These are phyloP conservation scores for Tephrocybe sp. DNA, from an alignment of 768 basidiomycete species.

Conservation along the genomic window DNA sequence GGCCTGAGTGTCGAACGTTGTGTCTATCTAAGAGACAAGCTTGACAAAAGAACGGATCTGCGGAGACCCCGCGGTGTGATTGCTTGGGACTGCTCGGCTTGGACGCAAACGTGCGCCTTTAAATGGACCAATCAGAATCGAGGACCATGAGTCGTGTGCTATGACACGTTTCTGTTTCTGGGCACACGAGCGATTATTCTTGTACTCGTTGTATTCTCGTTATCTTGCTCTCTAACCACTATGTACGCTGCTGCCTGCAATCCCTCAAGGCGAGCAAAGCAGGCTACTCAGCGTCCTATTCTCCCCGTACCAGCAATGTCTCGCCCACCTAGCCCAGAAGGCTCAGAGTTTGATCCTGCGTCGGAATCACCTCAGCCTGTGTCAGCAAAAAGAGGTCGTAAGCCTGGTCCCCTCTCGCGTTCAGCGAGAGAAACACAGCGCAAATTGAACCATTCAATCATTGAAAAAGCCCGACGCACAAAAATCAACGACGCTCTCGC, in stretches of 20 bases:
- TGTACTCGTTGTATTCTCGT: neutral
- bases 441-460: conserved; percentile 91
- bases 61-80: too few species aligned
- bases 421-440: conserved; percentile 82
- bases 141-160: conserved; percentile 28
- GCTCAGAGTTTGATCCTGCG: neutral
- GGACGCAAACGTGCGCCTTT: conserved; percentile 28
- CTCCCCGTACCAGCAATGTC: conserved; percentile 6
- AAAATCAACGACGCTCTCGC: conserved; percentile 94
- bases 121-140: conserved; percentile 24
- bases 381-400: conserved; percentile 63
- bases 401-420: conserved; percentile 70
- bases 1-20: neutral
- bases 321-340: conserved; percentile 5
- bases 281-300: conserved; percentile 11
- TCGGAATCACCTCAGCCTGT: conserved; percentile 14
- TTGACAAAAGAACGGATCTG: neutral
- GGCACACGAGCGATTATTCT: conserved; percentile 26
- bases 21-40: neutral
- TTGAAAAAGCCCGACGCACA: conserved; percentile 90
- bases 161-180: conserved; percentile 26
- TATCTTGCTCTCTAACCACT: neutral
- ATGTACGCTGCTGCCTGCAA: conserved; percentile 33
- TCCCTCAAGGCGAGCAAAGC: conserved; percentile 37
- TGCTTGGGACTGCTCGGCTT: neutral